A percentile compares a stretch with the other conserved stretches of the same genome.
phyloP scores from a whole-genome alignment of 192 early-diverging fungal genomes.

The Coemansia sp. region DNA sequence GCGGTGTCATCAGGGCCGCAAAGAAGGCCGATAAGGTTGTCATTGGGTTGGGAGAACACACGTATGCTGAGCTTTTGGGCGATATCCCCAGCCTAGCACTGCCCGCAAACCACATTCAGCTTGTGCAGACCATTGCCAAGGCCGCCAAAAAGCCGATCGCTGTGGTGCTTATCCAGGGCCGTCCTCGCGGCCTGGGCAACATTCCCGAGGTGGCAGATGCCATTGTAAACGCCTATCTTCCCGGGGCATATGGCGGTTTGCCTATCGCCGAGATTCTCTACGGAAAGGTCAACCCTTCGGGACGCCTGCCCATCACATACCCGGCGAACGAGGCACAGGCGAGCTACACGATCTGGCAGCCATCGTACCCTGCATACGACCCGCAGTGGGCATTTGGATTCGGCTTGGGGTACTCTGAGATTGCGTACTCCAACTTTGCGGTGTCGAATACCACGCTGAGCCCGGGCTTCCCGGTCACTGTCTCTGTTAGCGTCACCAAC shows the following conservation, averaged over 20 bases:
- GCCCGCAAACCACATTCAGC: conserved; percentile 49
- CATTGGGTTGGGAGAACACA: conserved; percentile 54
- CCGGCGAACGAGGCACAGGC: conserved; percentile 49
- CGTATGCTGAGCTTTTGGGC: conserved; percentile 58
- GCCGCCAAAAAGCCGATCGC: conserved; percentile 40
- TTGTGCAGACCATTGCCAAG: conserved; percentile 22
- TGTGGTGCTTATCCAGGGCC: conserved; percentile 55
- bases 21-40: conserved; percentile 53
- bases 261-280: conserved; percentile 59
- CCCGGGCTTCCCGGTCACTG: conserved; percentile 16
- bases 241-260: conserved; percentile 60
- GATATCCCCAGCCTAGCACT: conserved; percentile 52
- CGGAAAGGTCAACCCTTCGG: conserved; percentile 57
- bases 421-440: conserved; percentile 50
- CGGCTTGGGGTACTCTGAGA: conserved; percentile 55
- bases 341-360: conserved; percentile 44
- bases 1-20: conserved; percentile 14
- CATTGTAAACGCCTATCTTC: conserved; percentile 57
- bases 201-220: conserved; percentile 46
- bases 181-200: conserved; percentile 53
- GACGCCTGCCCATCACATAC: conserved; percentile 58
- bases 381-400: conserved; percentile 59
- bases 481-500: conserved; percentile 46
- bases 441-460: conserved; percentile 11
- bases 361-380: conserved; percentile 31